Evolutionary conservation across 2,329 filamentous ascomycete genomes (phyloP).

Genomic region (Diatrype stigma): DNA sequence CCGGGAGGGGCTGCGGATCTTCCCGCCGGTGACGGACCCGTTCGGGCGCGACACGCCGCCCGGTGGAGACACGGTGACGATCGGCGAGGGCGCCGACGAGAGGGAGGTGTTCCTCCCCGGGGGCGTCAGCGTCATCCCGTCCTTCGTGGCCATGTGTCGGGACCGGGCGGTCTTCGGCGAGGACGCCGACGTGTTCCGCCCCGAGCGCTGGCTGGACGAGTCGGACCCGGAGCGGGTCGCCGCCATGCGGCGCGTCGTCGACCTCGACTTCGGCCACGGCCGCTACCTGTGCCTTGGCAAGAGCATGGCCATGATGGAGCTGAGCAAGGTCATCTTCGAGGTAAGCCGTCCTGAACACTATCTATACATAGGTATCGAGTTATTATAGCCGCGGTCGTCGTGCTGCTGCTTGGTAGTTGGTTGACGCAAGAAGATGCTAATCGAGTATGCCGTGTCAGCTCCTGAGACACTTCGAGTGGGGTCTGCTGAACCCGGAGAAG

Average conservation of each 20-base stretch:
- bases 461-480: constrained; percentile 13
- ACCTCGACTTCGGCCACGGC: constrained; percentile 10
- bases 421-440: background rate
- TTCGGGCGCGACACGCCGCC: constrained; percentile 12
- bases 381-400: background rate
- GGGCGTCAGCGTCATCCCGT: constrained; percentile 5
- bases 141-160: constrained; percentile 8
- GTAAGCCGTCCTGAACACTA: constrained; percentile 2
- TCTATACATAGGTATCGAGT: background rate
- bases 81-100: background rate
- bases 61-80: constrained; percentile 8
- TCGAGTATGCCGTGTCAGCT: constrained; percentile 2
- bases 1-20: constrained; percentile 34
- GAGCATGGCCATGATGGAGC: constrained; percentile 6
- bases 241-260: constrained; percentile 7
- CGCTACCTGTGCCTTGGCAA: constrained; percentile 13
- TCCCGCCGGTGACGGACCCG: constrained; percentile 24
- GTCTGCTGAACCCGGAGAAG: constrained; percentile 10
- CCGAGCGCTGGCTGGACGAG: constrained; percentile 15
- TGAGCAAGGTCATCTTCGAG: constrained; percentile 10
- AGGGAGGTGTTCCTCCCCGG: constrained; percentile 4
- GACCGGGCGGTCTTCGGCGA: constrained; percentile 6
- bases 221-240: constrained; percentile 4
- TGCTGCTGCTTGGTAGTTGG: background rate
- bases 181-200: constrained; percentile 12